phyloP scores from a whole-genome alignment of 1,139 yeast species.

The Debaryomyces robertsiae region DNA sequence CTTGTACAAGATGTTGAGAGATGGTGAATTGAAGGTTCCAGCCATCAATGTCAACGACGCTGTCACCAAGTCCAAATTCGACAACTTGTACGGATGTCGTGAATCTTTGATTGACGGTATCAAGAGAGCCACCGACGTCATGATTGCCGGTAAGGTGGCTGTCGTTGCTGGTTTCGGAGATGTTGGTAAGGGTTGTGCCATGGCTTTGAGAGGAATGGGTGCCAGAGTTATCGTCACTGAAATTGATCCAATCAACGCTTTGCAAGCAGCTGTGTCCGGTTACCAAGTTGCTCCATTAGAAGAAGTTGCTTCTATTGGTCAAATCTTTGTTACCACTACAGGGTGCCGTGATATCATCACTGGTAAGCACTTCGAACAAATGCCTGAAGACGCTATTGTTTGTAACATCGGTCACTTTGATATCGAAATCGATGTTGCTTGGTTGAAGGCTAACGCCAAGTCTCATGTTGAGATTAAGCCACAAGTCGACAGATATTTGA shows the following conservation, averaged over 20 bases:
- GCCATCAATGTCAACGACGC: constrained; percentile 99
- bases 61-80: constrained; percentile 99
- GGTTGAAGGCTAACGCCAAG: constrained; percentile 91
- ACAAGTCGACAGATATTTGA: constrained; percentile 97
- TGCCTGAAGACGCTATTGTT: constrained; percentile 99
- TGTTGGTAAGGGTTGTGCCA: constrained; percentile 99
- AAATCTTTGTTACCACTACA: constrained; percentile 98
- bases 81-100: constrained; percentile 99
- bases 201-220: constrained; percentile 99
- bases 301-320: constrained; percentile 91
- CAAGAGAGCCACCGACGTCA: constrained; percentile 99
- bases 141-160: constrained; percentile 99
- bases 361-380: constrained; percentile 79
- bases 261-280: constrained; percentile 99
- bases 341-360: constrained; percentile 99
- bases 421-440: constrained; percentile 98
- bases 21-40: constrained; percentile 92
- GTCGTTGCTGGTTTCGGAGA: constrained; percentile 99
- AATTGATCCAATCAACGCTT: constrained; percentile 98
- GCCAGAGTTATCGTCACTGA: constrained; percentile 98
- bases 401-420: constrained; percentile 99
- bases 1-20: constrained; percentile 94
- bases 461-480: constrained; percentile 97
- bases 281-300: constrained; percentile 97
- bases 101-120: constrained; percentile 98